A percentile compares a stretch with the other conserved stretches of the same genome.
Evolutionary conservation across 176 grass and related monocot species (phyloP).

Genomic region (Triticum turgidum): DNA sequence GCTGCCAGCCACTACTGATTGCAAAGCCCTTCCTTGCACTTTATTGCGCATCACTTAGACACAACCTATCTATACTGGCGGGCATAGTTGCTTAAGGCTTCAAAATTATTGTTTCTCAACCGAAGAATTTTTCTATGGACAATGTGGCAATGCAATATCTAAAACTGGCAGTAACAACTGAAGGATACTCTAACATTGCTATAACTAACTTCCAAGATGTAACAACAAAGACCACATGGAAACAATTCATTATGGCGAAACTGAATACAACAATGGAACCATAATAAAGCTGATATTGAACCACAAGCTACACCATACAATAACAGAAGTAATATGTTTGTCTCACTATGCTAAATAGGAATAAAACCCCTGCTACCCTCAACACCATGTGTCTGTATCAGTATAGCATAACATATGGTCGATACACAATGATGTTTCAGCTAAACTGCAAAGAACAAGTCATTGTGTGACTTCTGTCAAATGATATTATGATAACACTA

Average conservation of each 20-base stretch:
- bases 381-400: neutral
- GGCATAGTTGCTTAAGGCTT: neutral
- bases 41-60: neutral
- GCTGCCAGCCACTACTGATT: neutral
- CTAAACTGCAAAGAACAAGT: neutral
- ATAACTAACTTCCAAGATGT: neutral
- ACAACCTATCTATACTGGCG: neutral
- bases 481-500: neutral
- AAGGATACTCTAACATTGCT: neutral
- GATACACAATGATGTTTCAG: neutral
- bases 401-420: slow-evolving; percentile 1
- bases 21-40: neutral
- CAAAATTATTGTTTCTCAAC: neutral
- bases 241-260: neutral
- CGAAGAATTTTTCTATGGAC: neutral
- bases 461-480: neutral
- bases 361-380: neutral
- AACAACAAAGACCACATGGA: slow-evolving; percentile 1
- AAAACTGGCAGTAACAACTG: neutral
- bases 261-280: neutral
- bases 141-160: neutral
- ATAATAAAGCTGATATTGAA: neutral
- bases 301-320: neutral
- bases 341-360: neutral
- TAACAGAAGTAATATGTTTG: neutral